A percentile compares a stretch with the other conserved stretches of the same genome.
Conservation (phyloP, 208 protist genomes). For the Trypanosoma vivax region DNA sequence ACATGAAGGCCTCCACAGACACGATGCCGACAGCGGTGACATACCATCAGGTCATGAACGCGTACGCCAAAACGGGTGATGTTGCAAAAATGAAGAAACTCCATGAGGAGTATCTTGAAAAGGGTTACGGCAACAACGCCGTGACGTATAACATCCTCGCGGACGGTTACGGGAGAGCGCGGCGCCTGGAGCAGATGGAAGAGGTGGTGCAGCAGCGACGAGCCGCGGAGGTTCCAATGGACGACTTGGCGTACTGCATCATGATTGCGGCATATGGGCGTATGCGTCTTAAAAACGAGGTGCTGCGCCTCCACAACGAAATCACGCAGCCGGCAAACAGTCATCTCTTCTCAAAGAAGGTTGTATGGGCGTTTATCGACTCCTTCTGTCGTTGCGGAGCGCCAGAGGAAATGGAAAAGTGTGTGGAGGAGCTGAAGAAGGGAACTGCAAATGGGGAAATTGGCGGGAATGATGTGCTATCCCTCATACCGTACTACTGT, state of each 20-base stretch:
- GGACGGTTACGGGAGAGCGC: slow-evolving; percentile 73
- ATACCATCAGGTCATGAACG: slow-evolving; percentile 85
- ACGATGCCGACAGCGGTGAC: slow-evolving; percentile 83
- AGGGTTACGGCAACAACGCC: slow-evolving; percentile 66
- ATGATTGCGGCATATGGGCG: slow-evolving; percentile 69
- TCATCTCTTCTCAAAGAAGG: slow-evolving; percentile 40
- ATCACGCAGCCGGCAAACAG: slow-evolving; percentile 17
- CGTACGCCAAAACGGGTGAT: slow-evolving; percentile 81
- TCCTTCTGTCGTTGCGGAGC: slow-evolving; percentile 79
- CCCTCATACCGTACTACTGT: slow-evolving; percentile 80
- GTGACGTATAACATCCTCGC: slow-evolving; percentile 86
- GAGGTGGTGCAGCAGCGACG: slow-evolving; percentile 53
- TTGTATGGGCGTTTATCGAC: slow-evolving; percentile 71
- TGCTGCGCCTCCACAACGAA: slow-evolving; percentile 56
- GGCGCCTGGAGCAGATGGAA: slow-evolving; percentile 68
- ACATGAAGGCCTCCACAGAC: slow-evolving; percentile 78
- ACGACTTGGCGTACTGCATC: slow-evolving; percentile 82
- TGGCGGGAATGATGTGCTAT: slow-evolving; percentile 28
- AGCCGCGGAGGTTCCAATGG: slow-evolving; percentile 45
- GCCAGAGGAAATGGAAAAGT: slow-evolving; percentile 41
- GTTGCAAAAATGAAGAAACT: slow-evolving; percentile 81
- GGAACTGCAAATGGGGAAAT: slow-evolving; percentile 13
- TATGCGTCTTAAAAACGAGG: slow-evolving; percentile 49
- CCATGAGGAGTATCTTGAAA: slow-evolving; percentile 48
- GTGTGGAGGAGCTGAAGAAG: slow-evolving; percentile 32